Base-by-base conservation (phyloP, 345 rosid species). In the Murraya paniculata region DNA sequence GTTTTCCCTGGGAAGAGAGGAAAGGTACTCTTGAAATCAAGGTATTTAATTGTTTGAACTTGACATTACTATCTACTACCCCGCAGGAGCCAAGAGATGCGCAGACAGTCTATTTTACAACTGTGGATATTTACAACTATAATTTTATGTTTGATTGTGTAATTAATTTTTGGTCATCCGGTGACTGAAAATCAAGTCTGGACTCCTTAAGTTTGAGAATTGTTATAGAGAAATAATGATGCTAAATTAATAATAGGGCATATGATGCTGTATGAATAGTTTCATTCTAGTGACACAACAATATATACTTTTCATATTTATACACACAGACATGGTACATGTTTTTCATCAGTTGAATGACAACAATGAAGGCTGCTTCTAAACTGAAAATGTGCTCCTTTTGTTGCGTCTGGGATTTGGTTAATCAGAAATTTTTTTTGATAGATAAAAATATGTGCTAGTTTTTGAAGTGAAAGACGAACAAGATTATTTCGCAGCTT, bases 11-110 rank as follows among this genome's bases (percentile, higher is more conserved):
- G 64, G 56, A 31, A 56, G 72, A 57, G 55, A 75, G 8, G 35
- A 27, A 38, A 77, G 85, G 85, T 81, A 79, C 59, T 76, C 65
- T 64, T 70, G 25, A 48, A 73, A 55, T 61, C 57, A 50, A 66
- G 53, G 76, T 53, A 21, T 64, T 57, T 53, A 45, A 45, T 45
- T 45, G 50, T 45, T 45, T 45, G 50, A 45, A 4, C 50, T 45
- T 45, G 9, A 71, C 19, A 21, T n/a, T 13, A 39, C 13, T 39
- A 39, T 39, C 10, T 39, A 57, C 48, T 41, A 10, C 22, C 24
- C 70, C 41, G 48, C 59, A 5, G 22, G 22, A 2, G 59, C 16
- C 8, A 41, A n/a, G 35, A 75, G 7, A 6, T 2, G 61, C 60
- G 58, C 77, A 61, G 38, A 28, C 25, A 11, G 7, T 74, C 28